Evolutionary conservation across 2,329 filamentous ascomycete species (phyloP).

Genomic region (Fusarium gaditjirri): DNA sequence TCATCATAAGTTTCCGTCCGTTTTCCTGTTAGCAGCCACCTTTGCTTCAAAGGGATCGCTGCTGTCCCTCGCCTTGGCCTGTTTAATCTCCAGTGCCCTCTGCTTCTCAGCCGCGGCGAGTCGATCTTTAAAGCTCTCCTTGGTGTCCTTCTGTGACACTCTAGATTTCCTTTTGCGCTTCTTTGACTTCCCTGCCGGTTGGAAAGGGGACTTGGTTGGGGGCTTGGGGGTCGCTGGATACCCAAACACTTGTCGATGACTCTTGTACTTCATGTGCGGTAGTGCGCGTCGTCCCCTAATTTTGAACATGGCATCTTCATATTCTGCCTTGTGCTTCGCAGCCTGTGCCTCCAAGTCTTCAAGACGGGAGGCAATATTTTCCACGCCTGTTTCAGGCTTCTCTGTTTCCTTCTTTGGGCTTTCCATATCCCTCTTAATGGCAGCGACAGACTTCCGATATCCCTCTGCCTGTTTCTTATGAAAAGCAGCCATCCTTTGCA

Average conservation of each 20-base stretch:
- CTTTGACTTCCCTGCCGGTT: background rate
- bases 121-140: conserved; percentile 15
- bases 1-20: conserved; percentile 2
- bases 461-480: conserved; percentile 47
- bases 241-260: conserved; percentile 46
- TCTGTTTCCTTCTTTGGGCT: background rate
- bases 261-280: conserved; percentile 46
- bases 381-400: background rate
- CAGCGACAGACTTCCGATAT: conserved; percentile 42
- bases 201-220: conserved; percentile 32
- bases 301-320: conserved; percentile 43
- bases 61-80: background rate
- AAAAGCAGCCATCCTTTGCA: conserved; percentile 45
- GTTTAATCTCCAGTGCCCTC: conserved; percentile 5
- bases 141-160: conserved; percentile 5
- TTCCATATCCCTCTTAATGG: conserved; percentile 30
- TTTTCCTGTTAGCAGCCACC: conserved; percentile 15
- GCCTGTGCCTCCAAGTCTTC: conserved; percentile 41
- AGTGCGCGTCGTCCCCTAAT: conserved; percentile 43
- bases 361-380: conserved; percentile 24
- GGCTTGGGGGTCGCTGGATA: conserved; percentile 33
- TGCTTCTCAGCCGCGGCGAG: conserved; percentile 20
- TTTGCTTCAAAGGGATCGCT: conserved; percentile 25
- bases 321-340: conserved; percentile 42
- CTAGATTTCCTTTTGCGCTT: background rate